These are phyloP conservation scores for Bothriochloa decipiens DNA, from an alignment of 176 grass and related monocot genomes.

Conservation along the genomic window DNA sequence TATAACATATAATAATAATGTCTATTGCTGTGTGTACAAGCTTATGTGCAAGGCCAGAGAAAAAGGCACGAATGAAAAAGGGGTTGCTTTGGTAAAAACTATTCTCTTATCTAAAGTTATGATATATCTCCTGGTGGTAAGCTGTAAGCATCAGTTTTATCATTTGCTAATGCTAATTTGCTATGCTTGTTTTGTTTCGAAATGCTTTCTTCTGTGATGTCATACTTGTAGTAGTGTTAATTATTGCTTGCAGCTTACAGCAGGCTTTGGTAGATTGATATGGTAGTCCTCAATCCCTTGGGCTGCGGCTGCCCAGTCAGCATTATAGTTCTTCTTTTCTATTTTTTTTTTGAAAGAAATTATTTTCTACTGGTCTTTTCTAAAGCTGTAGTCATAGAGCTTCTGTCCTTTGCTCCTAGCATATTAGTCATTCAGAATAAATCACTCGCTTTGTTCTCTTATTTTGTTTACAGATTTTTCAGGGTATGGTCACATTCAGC, in stretches of 20 bases:
- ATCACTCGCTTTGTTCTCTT: neutral
- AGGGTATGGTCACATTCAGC: neutral
- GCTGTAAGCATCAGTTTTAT: neutral
- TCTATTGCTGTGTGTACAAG: neutral
- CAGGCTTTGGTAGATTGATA: neutral
- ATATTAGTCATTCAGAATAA: neutral
- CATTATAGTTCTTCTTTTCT: neutral
- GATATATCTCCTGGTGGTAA: neutral
- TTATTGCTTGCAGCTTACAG: neutral
- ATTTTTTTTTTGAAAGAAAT: no score
- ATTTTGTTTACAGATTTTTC: neutral
- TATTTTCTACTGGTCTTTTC: neutral
- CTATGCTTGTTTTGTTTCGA: neutral
- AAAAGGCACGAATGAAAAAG: neutral
- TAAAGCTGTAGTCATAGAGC: neutral
- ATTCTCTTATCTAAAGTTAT: neutral
- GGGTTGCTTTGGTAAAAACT: neutral
- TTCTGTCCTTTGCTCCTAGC: neutral
- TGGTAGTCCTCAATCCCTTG: neutral
- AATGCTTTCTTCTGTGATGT: neutral
- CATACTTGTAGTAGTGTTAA: neutral
- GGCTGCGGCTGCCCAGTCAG: slow-evolving; percentile 17
- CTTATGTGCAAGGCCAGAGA: neutral
- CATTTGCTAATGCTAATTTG: neutral
- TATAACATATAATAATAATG: no score